phyloP scores from a whole-genome alignment of 2,329 filamentous ascomycete genomes.

The Exophiala mesophila region DNA sequence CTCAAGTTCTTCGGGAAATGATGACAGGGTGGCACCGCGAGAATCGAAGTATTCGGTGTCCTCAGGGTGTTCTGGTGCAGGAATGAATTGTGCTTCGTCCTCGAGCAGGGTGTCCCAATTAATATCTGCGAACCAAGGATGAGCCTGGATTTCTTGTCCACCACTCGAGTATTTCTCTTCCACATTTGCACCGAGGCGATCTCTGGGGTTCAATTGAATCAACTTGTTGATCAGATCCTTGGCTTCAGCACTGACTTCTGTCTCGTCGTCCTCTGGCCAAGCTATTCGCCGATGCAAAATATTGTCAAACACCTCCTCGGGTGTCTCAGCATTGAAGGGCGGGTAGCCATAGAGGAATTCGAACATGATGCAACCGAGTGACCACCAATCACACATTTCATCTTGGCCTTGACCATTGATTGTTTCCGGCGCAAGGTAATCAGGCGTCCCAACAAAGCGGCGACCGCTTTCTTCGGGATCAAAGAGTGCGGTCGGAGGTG shows the following conservation, averaged over 20 bases:
- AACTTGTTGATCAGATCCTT: conserved; percentile 93
- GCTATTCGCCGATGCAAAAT: conserved; percentile 84
- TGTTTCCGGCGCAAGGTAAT: conserved; percentile 94
- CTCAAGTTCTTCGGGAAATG: conserved; percentile 90
- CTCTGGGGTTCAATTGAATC: conserved; percentile 74
- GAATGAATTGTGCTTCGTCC: conserved; percentile 93
- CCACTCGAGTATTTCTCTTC: conserved; percentile 78
- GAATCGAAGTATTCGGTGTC: conserved; percentile 98
- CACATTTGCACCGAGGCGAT: conserved; percentile 78
- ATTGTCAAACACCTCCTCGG: conserved; percentile 94
- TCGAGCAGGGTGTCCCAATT: conserved; percentile 90
- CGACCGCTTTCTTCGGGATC: conserved; percentile 91
- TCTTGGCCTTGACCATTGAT: conserved; percentile 94
- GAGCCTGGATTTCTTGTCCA: conserved; percentile 83
- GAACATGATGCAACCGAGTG: conserved; percentile 95
- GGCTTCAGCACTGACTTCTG: conserved; percentile 73
- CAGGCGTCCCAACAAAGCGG: conserved; percentile 91
- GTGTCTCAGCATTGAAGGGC: conserved; percentile 84
- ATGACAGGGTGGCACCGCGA: conserved; percentile 83
- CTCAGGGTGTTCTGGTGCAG: conserved; percentile 85
- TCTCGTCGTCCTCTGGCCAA: conserved; percentile 82
- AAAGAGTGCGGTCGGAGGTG: conserved; percentile 87
- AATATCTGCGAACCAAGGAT: conserved; percentile 81
- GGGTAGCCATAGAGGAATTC: conserved; percentile 92
- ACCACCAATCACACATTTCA: conserved; percentile 99